Evolutionary conservation across 2,329 filamentous ascomycete species (phyloP).

Genomic region (Raffaelea deltoideospora): DNA sequence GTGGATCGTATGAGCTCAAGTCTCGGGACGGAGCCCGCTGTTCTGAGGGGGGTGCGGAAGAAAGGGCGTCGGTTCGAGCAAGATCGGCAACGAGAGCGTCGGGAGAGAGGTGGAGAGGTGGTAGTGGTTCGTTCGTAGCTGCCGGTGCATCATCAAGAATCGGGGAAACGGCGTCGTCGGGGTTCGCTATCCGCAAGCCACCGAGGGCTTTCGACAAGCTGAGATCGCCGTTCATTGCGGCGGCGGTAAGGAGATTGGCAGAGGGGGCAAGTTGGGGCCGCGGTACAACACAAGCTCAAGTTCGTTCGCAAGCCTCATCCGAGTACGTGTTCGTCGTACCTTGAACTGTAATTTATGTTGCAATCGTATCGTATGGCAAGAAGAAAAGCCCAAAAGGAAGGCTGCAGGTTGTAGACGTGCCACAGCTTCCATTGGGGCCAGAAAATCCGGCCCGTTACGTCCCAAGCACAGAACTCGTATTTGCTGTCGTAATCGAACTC

Average conservation of each 20-base stretch:
- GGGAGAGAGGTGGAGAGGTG: slow-evolving; percentile 1
- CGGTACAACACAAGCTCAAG: no score
- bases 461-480: no score
- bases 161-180: slow-evolving; percentile 43
- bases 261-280: background rate
- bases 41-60: slow-evolving; percentile 1
- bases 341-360: no score
- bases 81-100: slow-evolving; percentile 1
- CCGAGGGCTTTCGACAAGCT: slow-evolving; percentile 86
- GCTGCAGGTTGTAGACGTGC: no score
- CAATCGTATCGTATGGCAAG: background rate
- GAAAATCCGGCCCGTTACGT: no score
- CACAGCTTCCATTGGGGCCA: no score
- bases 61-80: background rate
- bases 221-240: slow-evolving; percentile 72
- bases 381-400: background rate
- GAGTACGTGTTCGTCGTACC: no score
- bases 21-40: slow-evolving; percentile 5
- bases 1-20: slow-evolving; percentile 3
- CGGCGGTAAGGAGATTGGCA: background rate
- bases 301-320: no score
- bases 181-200: slow-evolving; percentile 91
- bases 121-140: background rate
- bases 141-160: slow-evolving; percentile 1
- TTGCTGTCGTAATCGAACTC: no score